These are phyloP conservation scores for Halteria grandinella DNA, from an alignment of 73 alveolate genomes.

Conservation along the genomic window DNA sequence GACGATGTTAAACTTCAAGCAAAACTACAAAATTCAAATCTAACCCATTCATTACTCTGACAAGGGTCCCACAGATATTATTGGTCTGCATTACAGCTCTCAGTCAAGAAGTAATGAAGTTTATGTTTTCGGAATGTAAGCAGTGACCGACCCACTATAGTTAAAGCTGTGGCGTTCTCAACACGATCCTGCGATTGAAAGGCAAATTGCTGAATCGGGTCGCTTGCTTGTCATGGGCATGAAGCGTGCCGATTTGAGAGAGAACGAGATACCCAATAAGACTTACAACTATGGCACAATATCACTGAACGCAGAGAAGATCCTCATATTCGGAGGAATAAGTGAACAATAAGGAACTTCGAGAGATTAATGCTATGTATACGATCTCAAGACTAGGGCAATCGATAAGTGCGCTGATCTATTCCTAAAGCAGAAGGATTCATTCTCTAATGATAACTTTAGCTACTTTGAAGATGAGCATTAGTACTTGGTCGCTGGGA, in stretches of 20 bases:
- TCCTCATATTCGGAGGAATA: conserved; percentile 13
- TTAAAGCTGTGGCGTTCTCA: conserved; percentile 2
- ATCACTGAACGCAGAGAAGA: conserved; percentile 17
- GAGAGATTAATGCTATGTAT: conserved; percentile 43
- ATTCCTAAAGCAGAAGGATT: conserved; percentile 18
- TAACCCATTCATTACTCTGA: conserved; percentile 16
- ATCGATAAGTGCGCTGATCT: conserved; percentile 27
- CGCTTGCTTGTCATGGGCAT: not conserved
- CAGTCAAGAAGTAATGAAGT: not conserved
- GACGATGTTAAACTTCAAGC: conserved; percentile 10
- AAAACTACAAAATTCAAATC: conserved; percentile 7
- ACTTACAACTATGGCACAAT: conserved; percentile 41
- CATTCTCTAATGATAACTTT: conserved; percentile 21
- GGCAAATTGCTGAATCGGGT: not conserved
- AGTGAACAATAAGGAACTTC: conserved; percentile 33
- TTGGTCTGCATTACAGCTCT: conserved; percentile 39
- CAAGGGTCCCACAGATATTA: conserved; percentile 12
- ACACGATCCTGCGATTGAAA: not conserved
- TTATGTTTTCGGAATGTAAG: conserved; percentile 1
- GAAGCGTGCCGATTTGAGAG: not conserved
- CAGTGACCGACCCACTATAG: conserved; percentile 1
- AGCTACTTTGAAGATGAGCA: conserved; percentile 32
- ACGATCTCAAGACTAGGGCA: not conserved
- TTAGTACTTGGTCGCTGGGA: conserved; percentile 18
- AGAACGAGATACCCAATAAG: conserved; percentile 27